Evolutionary conservation across 2,329 filamentous ascomycete species (phyloP), one percentile per base, ranked within the genome.

Genomic region (Paramyrothecium roridum): DNA sequence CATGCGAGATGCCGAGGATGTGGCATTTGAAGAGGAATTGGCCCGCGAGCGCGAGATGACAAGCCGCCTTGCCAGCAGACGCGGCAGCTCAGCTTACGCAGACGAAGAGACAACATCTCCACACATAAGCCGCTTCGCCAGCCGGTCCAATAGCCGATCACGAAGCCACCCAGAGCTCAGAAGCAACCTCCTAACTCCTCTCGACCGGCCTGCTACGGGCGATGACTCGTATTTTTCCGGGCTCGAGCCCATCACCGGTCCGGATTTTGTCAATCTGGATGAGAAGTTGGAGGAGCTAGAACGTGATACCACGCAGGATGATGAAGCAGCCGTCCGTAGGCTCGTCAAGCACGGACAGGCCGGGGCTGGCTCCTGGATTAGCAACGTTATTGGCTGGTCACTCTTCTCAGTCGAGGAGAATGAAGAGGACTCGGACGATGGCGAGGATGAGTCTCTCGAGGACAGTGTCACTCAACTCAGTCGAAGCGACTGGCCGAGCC

Each of bases 211-310:
- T 4, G 62, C 59, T 13, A 63, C 63, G 16, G 63, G 70, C n/a
- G 73, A 70, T 21, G 76, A 76, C 23, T 76, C 73, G n/a, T 81
- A 80, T 58, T 78, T 79, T 54, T 61, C 66, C 20, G 62, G 58
- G 13, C 67, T 74, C 8, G 71, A 75, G 16, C 67, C 72, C 52
- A 69, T 76, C 3, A 68, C 75, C 0, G 83, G 82, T 1, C 85
- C 85, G 0, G 85, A 87, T 63, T 87, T 88, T 67, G 80, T 87
- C 56, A 79, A 85, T 62, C 74, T 85, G 2, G 83, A 86, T 62
- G 83, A 85, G 63, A 79, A 78, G 62, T 73, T 85, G 7, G 83
- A 84, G 63, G 75, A 79, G 33, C 71, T 80, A n/a, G 78, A 81
- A 52, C 67, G 73, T 46, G 80, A 84, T 52, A 76, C 76, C 8